These are phyloP conservation scores for Scortechinia acanthostroma DNA, from an alignment of 2,329 filamentous ascomycete species.

Conservation along the genomic window DNA sequence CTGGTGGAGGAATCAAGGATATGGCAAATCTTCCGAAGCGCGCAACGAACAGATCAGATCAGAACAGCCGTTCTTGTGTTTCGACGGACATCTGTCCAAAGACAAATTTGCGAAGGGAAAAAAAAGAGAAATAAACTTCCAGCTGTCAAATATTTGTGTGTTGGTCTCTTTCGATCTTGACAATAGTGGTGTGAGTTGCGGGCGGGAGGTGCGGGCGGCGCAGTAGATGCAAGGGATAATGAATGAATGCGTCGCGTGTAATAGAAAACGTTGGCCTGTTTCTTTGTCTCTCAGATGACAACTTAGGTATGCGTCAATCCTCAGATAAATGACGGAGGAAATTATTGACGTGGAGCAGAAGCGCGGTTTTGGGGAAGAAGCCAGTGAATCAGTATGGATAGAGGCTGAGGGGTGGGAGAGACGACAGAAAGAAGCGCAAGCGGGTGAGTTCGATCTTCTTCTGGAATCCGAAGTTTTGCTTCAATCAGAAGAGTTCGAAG, in stretches of 20 bases:
- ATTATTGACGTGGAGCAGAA: too few relatives aligned
- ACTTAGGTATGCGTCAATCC: too few relatives aligned
- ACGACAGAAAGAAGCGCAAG: background rate
- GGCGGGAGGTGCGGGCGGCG: background rate
- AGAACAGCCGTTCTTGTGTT: too few relatives aligned
- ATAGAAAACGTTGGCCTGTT: too few relatives aligned
- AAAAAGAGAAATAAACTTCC: background rate
- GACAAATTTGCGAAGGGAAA: background rate
- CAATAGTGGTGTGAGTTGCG: too few relatives aligned
- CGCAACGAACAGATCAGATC: background rate
- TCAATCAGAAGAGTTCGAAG: too few relatives aligned
- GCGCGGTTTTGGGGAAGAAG: too few relatives aligned
- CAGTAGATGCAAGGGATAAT: background rate
- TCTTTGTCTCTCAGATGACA: background rate
- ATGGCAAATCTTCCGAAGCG: background rate
- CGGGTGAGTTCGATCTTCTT: too few relatives aligned
- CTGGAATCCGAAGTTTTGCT: too few relatives aligned
- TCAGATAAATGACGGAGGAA: background rate
- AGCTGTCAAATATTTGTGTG: too few relatives aligned
- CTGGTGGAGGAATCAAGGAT: constrained; percentile 1
- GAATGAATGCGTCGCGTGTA: background rate
- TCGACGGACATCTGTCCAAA: background rate
- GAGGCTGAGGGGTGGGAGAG: background rate
- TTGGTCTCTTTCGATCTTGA: too few relatives aligned
- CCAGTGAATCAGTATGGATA: too few relatives aligned